Conservation (phyloP, 1,284 basidiomycete species). For the Crocinoboletus sp. region DNA sequence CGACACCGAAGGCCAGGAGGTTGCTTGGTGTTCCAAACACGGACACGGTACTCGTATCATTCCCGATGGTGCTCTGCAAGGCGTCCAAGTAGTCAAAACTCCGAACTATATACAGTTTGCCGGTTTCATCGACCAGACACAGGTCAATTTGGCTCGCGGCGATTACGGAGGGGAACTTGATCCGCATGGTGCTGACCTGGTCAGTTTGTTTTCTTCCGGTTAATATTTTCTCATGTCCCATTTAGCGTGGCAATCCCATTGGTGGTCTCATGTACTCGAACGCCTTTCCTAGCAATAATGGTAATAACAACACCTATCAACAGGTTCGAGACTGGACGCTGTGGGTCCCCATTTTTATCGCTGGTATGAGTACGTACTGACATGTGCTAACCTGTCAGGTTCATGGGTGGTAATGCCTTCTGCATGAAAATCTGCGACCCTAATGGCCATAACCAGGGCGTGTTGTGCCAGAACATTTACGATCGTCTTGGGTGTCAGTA, state of each 20-base stretch:
- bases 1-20: slow-evolving; percentile 61
- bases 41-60: slow-evolving; percentile 41
- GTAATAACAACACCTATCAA: slow-evolving; percentile 36
- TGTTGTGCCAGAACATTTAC: slow-evolving; percentile 57
- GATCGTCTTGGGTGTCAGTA: slow-evolving; percentile 68
- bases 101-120: slow-evolving; percentile 49
- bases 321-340: slow-evolving; percentile 61
- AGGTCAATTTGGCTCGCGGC: slow-evolving; percentile 45
- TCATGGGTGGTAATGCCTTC: slow-evolving; percentile 56
- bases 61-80: slow-evolving; percentile 34
- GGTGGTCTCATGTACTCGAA: slow-evolving; percentile 62
- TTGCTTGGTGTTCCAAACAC: slow-evolving; percentile 59
- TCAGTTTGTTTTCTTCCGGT: slow-evolving; percentile 16
- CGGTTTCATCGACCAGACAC: slow-evolving; percentile 59
- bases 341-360: slow-evolving; percentile 23
- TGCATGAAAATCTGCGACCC: slow-evolving; percentile 63
- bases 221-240: slow-evolving; percentile 36
- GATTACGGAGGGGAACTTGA: slow-evolving; percentile 60
- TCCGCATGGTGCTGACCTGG: slow-evolving; percentile 43
- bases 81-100: slow-evolving; percentile 40
- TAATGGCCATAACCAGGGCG: slow-evolving; percentile 41
- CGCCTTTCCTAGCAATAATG: slow-evolving; percentile 40
- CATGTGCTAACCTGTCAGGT: slow-evolving; percentile 36
- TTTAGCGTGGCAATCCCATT: slow-evolving; percentile 58
- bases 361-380: not conserved